These are phyloP conservation scores for sunflower (Helianthus annuus) DNA, from an alignment of 129 eudicot species.

Conservation along the genomic window DNA sequence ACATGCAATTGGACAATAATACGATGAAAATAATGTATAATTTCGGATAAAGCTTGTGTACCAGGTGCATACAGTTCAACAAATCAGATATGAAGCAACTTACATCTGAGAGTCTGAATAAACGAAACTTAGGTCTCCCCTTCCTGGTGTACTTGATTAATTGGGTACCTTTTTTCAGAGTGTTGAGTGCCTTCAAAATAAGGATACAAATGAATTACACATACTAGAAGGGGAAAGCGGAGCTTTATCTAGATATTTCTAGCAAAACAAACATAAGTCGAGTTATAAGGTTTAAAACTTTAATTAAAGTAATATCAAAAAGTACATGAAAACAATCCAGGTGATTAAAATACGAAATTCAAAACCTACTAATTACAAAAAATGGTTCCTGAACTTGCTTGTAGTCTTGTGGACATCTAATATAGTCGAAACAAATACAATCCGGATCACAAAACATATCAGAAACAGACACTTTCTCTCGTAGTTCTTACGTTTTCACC, in stretches of 20 bases:
- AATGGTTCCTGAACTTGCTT: too few relatives aligned
- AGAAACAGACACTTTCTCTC: not conserved
- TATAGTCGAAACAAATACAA: not conserved
- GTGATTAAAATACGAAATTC: too few relatives aligned
- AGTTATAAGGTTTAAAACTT: not conserved
- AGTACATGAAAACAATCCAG: not conserved
- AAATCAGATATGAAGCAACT: slow-evolving; percentile 30
- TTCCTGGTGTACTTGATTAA: slow-evolving; percentile 74
- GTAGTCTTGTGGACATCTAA: not conserved
- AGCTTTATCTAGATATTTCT: not conserved
- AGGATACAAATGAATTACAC: slow-evolving; percentile 4
- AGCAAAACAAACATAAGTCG: not conserved
- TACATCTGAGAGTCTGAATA: slow-evolving; percentile 79
- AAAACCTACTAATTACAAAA: too few relatives aligned
- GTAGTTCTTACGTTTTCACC: not conserved
- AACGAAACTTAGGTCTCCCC: slow-evolving; percentile 78
- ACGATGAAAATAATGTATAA: not conserved
- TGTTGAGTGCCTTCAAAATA: slow-evolving; percentile 61
- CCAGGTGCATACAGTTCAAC: slow-evolving; percentile 11
- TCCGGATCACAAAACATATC: not conserved
- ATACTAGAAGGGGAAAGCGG: not conserved
- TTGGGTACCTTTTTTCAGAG: slow-evolving; percentile 74
- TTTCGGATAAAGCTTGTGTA: slow-evolving; percentile 3
- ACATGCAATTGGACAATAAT: not conserved
- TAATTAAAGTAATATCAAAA: not conserved